phyloP scores from a whole-genome alignment of 2,329 filamentous ascomycete species.

The Alternaria rosae region DNA sequence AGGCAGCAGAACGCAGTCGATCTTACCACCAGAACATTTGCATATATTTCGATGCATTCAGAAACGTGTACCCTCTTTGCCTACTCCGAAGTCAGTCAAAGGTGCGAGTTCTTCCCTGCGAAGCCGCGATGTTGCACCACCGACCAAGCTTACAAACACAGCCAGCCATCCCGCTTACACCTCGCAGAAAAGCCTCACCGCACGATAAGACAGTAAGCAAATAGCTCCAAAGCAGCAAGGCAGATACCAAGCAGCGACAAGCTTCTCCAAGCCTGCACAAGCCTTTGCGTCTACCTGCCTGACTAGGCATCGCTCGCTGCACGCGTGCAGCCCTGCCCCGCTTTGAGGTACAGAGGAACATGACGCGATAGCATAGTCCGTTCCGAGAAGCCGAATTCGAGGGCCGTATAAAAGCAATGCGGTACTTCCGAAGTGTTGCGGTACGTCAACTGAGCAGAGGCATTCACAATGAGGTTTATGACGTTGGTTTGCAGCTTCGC shows the following conservation, averaged over 20 bases:
- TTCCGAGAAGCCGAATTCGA: neutral
- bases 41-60: neutral
- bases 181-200: neutral
- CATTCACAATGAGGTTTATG: conserved; percentile 17
- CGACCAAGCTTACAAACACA: neutral
- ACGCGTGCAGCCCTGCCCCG: conserved; percentile 5
- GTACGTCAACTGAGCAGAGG: neutral
- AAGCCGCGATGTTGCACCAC: neutral
- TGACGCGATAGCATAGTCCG: conserved; percentile 10
- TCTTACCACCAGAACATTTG: neutral
- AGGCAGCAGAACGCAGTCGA: neutral
- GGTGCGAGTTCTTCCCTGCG: neutral
- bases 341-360: conserved; percentile 5
- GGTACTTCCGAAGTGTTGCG: neutral
- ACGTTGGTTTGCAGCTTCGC: conserved; percentile 10
- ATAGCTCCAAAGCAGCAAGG: neutral
- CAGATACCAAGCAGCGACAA: conserved; percentile 21
- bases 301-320: conserved; percentile 13
- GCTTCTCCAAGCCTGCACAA: conserved; percentile 25
- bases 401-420: conserved; percentile 1
- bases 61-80: neutral
- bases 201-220: neutral
- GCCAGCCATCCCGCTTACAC: neutral
- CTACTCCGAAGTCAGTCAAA: neutral
- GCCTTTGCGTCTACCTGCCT: conserved; percentile 26